Percentiles rank a stretch among this genome's conserved stretches.
These are phyloP conservation scores for Trifolium fragiferum DNA, from an alignment of 306 rosid species.

Conservation along the genomic window DNA sequence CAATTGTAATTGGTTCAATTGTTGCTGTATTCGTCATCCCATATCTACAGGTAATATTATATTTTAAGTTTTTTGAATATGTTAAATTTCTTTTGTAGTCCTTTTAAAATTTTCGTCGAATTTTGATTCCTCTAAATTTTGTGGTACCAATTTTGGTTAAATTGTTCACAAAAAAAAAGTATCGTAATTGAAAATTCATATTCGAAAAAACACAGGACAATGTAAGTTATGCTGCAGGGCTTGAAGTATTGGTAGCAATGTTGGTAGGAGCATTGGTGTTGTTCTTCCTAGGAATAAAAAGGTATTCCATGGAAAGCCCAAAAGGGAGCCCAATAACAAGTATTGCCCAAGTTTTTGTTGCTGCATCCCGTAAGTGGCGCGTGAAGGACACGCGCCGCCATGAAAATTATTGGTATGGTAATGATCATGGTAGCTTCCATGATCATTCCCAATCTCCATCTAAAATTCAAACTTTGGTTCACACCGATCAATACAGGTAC, in stretches of 20 bases:
- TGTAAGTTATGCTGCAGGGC: constrained; percentile 64
- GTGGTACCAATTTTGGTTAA: too few relatives aligned
- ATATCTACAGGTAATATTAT: constrained; percentile 25
- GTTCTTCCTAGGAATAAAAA: constrained; percentile 58
- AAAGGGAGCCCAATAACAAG: constrained; percentile 65
- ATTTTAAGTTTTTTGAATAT: too few relatives aligned
- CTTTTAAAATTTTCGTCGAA: too few relatives aligned
- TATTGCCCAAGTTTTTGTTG: constrained; percentile 66
- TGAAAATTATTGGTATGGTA: constrained; percentile 35
- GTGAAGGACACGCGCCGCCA: constrained; percentile 23
- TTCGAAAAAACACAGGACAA: constrained; percentile 56
- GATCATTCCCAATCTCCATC: constrained; percentile 25
- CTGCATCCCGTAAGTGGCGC: constrained; percentile 60
- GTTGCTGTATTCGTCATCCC: constrained; percentile 50
- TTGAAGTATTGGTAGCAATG: constrained; percentile 55
- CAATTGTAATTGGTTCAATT: constrained; percentile 55
- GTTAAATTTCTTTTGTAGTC: too few relatives aligned
- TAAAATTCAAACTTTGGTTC: constrained; percentile 25
- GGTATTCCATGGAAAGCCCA: constrained; percentile 53
- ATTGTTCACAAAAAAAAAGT: background rate
- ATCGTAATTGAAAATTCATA: background rate
- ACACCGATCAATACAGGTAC: constrained; percentile 58
- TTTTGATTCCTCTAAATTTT: too few relatives aligned
- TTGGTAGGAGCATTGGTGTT: constrained; percentile 52
- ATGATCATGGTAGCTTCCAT: background rate